Percentiles rank a stretch among this genome's conserved stretches.
phyloP scores from a whole-genome alignment of 257 asterid species.

The Asclepias syriaca region DNA sequence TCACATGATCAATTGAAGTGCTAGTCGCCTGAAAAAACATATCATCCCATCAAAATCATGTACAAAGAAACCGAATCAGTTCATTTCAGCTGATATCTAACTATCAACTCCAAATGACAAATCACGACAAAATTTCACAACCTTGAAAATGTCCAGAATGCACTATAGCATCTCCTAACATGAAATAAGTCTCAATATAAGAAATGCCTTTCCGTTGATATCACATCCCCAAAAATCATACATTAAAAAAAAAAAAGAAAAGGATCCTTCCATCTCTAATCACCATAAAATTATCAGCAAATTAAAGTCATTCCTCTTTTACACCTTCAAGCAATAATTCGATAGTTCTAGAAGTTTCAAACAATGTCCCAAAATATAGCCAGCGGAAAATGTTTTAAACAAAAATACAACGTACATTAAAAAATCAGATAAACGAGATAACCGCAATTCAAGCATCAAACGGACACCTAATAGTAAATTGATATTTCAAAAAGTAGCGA shows the following conservation, averaged over 20 bases:
- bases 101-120: not conserved
- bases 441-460: not conserved
- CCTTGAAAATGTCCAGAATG: not conserved
- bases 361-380: not conserved
- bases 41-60: constrained; percentile 13
- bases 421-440: not conserved
- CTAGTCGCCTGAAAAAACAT: constrained; percentile 58
- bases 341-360: not conserved
- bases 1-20: constrained; percentile 81
- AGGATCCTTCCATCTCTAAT: not conserved
- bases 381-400: not conserved
- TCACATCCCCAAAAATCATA: not conserved
- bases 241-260: not conserved
- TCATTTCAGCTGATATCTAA: not conserved
- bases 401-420: not conserved
- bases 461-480: not conserved
- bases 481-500: not conserved
- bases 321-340: not conserved
- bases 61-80: not conserved
- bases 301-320: not conserved
- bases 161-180: not conserved
- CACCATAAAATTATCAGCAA: not conserved
- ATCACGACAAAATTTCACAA: not conserved
- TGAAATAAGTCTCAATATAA: not conserved
- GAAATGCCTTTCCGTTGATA: not conserved